These are phyloP conservation scores for Usnea hakonensis DNA, from an alignment of 495 filamentous ascomycete species.

Conservation along the genomic window DNA sequence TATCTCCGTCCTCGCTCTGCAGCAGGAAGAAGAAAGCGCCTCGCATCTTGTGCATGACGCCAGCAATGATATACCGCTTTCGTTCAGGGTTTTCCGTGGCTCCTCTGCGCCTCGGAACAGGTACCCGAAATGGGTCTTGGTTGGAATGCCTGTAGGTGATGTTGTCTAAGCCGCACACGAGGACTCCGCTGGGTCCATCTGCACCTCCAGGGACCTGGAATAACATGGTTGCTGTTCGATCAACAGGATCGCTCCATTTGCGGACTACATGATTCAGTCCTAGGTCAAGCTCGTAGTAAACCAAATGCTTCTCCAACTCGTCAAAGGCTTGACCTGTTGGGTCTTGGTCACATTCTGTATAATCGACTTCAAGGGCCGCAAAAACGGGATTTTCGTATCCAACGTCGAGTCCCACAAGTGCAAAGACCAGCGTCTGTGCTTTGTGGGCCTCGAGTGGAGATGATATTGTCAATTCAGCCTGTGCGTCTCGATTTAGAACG, in stretches of 20 bases:
- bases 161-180: constrained; percentile 90
- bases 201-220: constrained; percentile 94
- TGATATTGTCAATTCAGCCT: constrained; percentile 91
- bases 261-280: constrained; percentile 95
- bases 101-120: constrained; percentile 78
- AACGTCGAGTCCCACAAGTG: constrained; percentile 78
- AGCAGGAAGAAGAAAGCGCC: constrained; percentile 98
- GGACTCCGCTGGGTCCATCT: constrained; percentile 87
- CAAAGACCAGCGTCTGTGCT: constrained; percentile 85
- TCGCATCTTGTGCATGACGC: constrained; percentile 93
- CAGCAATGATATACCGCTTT: constrained; percentile 76
- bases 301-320: constrained; percentile 78
- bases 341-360: constrained; percentile 85
- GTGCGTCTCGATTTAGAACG: constrained; percentile 89
- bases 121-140: constrained; percentile 77
- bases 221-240: constrained; percentile 79
- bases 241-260: constrained; percentile 90
- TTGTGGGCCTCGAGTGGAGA: constrained; percentile 97
- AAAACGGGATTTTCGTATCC: constrained; percentile 97
- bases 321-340: constrained; percentile 73
- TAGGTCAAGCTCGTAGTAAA: constrained; percentile 96
- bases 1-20: constrained; percentile 90
- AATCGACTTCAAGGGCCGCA: constrained; percentile 89
- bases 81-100: constrained; percentile 86
- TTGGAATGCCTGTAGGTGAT: constrained; percentile 93